These are phyloP conservation scores for Cyanidium caldarium DNA, from an alignment of 23 red algal genomes.

Conservation along the genomic window DNA sequence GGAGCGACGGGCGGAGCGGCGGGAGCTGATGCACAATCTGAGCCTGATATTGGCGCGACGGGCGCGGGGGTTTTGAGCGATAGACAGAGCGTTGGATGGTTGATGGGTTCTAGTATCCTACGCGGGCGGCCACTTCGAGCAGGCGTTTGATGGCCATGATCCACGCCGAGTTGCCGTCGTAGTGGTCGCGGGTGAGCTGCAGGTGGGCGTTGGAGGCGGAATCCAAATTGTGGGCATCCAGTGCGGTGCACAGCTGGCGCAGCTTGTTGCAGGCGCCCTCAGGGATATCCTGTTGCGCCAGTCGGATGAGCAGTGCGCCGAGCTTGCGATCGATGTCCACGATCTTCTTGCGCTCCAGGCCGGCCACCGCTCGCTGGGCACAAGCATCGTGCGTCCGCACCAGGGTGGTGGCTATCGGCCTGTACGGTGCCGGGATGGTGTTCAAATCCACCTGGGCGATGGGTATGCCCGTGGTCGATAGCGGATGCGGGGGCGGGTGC, in stretches of 20 bases:
- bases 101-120: not conserved
- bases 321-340: constrained; percentile 79
- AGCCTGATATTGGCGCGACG: not conserved
- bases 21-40: not conserved
- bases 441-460: constrained; percentile 58
- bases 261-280: constrained; percentile 25
- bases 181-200: constrained; percentile 48
- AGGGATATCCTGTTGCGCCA: constrained; percentile 37
- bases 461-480: no score
- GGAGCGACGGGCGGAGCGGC: not conserved
- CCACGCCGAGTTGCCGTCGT: constrained; percentile 22
- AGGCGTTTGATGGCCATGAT: constrained; percentile 30
- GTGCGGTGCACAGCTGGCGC: constrained; percentile 19
- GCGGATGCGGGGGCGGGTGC: no score
- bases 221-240: constrained; percentile 53
- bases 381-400: not conserved
- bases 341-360: constrained; percentile 48
- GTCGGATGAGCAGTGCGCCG: constrained; percentile 30
- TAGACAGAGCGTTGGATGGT: no score
- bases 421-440: constrained; percentile 35
- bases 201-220: constrained; percentile 15
- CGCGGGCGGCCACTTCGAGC: constrained; percentile 11
- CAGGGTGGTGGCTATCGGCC: constrained; percentile 32
- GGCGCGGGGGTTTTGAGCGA: not conserved
- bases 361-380: not conserved